Evolutionary conservation across 441 rosid species (phyloP), one percentile per base, ranked within the genome.

Genomic region (Lepidium campestre): DNA sequence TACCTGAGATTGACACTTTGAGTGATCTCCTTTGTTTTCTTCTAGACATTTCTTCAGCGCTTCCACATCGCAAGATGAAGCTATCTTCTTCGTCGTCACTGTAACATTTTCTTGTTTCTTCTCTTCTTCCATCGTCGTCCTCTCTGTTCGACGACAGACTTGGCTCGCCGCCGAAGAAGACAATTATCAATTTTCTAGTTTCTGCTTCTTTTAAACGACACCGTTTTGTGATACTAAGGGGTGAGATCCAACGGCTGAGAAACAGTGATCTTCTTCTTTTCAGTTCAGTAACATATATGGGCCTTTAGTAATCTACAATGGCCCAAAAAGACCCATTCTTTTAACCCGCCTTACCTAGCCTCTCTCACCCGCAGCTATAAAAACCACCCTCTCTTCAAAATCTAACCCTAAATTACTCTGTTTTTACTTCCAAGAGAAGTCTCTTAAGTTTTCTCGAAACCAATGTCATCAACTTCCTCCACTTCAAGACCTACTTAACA

Each of bases 11-110:
- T 81, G 82, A 71, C 94, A 86, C 75, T 88, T 86, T 8, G 83
- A 72, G 57, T 79, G 77, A 65, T 86, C 89, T 12, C 96, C 94
- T 67, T 85, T 90, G 81, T 86, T 86, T 76, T 85, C 96, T 57
- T 88, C 92, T 78, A 90, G 75, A 55, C 96, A 93, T 77, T 88
- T 90, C 94, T 90, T 88, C 65, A 93, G 66, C 12, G 92, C 91
- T 48, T 88, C 92, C 44, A 93, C 97, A 15, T 86, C 97, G 72
- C 98, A 93, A 4, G 90, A 69, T 22, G 96, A 82, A 73, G 62
- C 57, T 1, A 78, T 71, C 84, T 79, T 92, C 84, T 80, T 86
- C 73, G 20, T 56, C 18, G 13, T 36, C 61, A 4, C 76, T n/a
- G 66, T 48, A 1, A 36, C 44, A 3, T 39, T 57, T 27, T 62